Conservation (phyloP, 2,329 filamentous ascomycete genomes). For the Lecanicillium sp. region DNA sequence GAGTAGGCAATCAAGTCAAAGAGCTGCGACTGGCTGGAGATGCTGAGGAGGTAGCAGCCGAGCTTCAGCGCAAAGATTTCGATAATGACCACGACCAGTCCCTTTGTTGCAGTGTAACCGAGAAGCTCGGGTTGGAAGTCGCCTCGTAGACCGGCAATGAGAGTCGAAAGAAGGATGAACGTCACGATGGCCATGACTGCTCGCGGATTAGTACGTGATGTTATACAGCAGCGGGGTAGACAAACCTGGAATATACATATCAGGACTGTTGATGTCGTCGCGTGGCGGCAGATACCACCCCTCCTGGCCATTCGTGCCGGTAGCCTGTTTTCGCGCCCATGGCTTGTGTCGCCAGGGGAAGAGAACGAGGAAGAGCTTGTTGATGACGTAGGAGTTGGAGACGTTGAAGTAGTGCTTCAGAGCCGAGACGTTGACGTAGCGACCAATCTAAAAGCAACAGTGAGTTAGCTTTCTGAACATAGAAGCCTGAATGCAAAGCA, state of each 20-base stretch:
- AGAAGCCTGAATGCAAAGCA: too few species aligned
- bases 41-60: constrained; percentile 87
- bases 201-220: not conserved
- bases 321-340: constrained; percentile 85
- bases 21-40: constrained; percentile 89
- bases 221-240: not conserved
- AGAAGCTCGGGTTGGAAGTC: constrained; percentile 92
- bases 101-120: constrained; percentile 80
- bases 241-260: constrained; percentile 89
- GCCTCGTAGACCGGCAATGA: constrained; percentile 82
- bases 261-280: constrained; percentile 94
- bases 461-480: not conserved
- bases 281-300: constrained; percentile 82
- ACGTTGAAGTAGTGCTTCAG: constrained; percentile 99
- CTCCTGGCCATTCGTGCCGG: constrained; percentile 62
- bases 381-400: constrained; percentile 91
- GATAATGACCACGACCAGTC: constrained; percentile 73
- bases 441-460: constrained; percentile 33
- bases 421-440: constrained; percentile 84
- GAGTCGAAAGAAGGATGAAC: constrained; percentile 88
- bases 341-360: constrained; percentile 98
- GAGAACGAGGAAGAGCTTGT: constrained; percentile 87
- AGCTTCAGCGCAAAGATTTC: constrained; percentile 89
- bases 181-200: constrained; percentile 91
- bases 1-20: constrained; percentile 93